Base-by-base conservation (phyloP, 1,284 basidiomycete species). In the Mycosarcoma mackinlayi region DNA sequence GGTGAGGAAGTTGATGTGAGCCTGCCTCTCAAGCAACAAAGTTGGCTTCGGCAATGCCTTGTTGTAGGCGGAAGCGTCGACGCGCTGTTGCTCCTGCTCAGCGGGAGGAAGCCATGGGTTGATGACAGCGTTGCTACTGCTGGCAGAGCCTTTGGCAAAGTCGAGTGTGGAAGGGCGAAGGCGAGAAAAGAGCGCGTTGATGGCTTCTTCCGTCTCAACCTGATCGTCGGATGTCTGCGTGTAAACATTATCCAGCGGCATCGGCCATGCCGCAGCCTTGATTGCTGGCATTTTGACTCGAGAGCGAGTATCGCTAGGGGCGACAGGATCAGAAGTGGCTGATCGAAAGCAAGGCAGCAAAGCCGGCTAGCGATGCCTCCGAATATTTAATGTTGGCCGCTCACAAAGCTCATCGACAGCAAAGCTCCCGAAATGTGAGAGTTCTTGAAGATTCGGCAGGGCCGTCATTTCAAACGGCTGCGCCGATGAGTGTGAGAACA, bases 221-320 rank as follows among this genome's bases (percentile, higher is more conserved):
- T 80, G 79, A 41, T 80, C 79, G 11, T 77, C 64, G 1, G 79
- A 77, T 7, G 79, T 80, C 23, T 53, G 50, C 10, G 76, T 77
- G 5, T 39, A 54, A 30, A 60, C 59, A n/a, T 66, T 46, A 49
- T 80, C 78, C 24, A 67, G 55, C 14, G 79, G 76, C 50, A 66
- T 58, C 33, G 73, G 53, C 73, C 73, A 75, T 16, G 72, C 58
- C 25, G 60, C 44, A 37, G 51, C 48, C 16, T 46, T 60, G 44
- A 65, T 69, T 14, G 66, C 66, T 5, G 66, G 70, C 65, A 74
- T 64, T 25, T 19, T 34, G 24, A 23, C 16, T 10, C 19, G 18
- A n/a, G 6, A 19, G 19, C 18, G 3, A 38, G 19, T 3, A 9
- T 35, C n/a, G n/a, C n/a, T n/a, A n/a, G n/a, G n/a, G n/a, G n/a